Percentiles rank a stretch among this genome's conserved stretches.
Evolutionary conservation across 352 stramenopile species (phyloP).

Genomic region (Pythium aristosporum): DNA sequence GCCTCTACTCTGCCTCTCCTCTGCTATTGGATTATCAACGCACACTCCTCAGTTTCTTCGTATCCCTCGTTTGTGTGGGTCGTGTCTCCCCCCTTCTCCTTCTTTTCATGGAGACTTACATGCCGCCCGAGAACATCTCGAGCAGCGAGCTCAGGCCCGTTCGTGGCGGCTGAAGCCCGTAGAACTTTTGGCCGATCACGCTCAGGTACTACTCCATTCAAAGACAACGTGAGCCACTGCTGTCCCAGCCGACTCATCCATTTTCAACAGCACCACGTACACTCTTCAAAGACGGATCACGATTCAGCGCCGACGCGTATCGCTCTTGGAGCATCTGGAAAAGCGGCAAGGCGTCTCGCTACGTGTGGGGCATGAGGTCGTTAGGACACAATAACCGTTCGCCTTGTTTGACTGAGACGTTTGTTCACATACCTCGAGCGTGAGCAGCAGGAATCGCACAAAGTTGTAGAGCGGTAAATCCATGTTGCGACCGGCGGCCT

Average conservation of each 20-base stretch:
- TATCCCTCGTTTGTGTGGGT: no score
- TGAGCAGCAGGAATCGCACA: constrained; percentile 79
- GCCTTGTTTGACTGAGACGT: not conserved
- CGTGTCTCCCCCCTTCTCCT: not conserved
- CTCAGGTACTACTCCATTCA: constrained; percentile 61
- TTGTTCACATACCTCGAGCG: constrained; percentile 62
- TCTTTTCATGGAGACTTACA: constrained; percentile 29
- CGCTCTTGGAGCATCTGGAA: constrained; percentile 88
- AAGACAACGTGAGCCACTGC: not conserved
- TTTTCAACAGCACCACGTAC: constrained; percentile 51
- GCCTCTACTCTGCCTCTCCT: no score
- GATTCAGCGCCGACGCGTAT: constrained; percentile 69
- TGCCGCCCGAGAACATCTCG: constrained; percentile 83
- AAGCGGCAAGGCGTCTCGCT: constrained; percentile 81
- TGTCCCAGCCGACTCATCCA: no score
- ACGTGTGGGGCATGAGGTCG: not conserved
- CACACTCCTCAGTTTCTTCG: not conserved
- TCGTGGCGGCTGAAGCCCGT: constrained; percentile 75
- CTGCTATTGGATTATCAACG: not conserved
- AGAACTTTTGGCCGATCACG: constrained; percentile 86
- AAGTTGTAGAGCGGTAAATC: constrained; percentile 86
- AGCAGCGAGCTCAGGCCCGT: constrained; percentile 79
- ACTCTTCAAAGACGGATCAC: constrained; percentile 72
- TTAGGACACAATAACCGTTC: not conserved
- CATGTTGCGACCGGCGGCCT: constrained; percentile 37